Conservation (phyloP, 2,329 filamentous ascomycete genomes). For the Xylaria sp. region DNA sequence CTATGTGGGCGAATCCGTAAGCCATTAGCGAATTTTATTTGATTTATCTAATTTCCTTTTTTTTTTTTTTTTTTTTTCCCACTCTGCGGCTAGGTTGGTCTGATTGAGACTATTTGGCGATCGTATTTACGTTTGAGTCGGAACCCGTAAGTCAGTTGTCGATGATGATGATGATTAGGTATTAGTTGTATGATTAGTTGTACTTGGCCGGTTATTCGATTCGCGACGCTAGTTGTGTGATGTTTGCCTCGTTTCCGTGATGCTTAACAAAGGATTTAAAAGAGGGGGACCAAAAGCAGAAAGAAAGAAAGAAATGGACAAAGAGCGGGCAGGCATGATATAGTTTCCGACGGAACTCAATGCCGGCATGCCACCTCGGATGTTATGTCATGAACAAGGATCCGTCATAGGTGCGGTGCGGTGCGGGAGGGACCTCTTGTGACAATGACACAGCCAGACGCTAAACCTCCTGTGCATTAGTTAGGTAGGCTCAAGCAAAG, state of each 20-base stretch:
- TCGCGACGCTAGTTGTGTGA: background rate
- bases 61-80: too few relatives aligned
- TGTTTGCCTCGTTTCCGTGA: background rate
- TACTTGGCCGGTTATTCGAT: background rate
- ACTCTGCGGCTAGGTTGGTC: too few relatives aligned
- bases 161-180: background rate
- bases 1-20: too few relatives aligned
- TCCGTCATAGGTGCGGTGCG: too few relatives aligned
- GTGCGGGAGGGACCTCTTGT: background rate
- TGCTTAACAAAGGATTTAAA: background rate
- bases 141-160: background rate
- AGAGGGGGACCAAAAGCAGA: background rate
- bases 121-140: background rate
- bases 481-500: too few relatives aligned
- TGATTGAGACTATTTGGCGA: background rate
- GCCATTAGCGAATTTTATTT: too few relatives aligned
- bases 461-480: too few relatives aligned
- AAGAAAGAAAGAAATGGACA: constrained; percentile 2
- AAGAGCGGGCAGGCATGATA: background rate
- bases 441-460: background rate
- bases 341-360: background rate
- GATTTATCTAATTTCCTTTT: too few relatives aligned
- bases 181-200: background rate
- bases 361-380: background rate
- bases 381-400: constrained; percentile 17